These are phyloP conservation scores for Boletus patriciae DNA, from an alignment of 768 basidiomycete species.

Conservation along the genomic window DNA sequence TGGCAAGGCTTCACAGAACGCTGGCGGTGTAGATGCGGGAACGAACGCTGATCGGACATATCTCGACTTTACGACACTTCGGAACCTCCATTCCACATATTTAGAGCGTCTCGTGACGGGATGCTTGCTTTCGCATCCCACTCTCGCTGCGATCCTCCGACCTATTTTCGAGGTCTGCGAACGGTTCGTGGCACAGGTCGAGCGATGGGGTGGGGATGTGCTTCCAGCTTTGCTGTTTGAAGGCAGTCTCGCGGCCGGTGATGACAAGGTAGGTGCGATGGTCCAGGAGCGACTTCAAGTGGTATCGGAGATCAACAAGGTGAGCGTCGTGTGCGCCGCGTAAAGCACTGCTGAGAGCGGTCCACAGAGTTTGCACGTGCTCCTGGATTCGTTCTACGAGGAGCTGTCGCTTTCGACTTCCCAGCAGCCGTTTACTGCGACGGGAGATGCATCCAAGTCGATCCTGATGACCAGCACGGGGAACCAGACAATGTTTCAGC, in stretches of 20 bases:
- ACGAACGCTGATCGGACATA: slow-evolving; percentile 32
- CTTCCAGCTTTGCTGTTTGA: slow-evolving; percentile 82
- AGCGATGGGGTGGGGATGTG: slow-evolving; percentile 91
- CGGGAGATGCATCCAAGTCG: slow-evolving; percentile 73
- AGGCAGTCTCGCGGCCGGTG: slow-evolving; percentile 61
- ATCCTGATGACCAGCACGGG: slow-evolving; percentile 57
- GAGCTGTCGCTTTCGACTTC: slow-evolving; percentile 74
- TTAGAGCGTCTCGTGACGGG: slow-evolving; percentile 78
- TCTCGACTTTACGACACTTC: slow-evolving; percentile 85
- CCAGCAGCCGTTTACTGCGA: slow-evolving; percentile 63
- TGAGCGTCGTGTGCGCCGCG: slow-evolving; percentile 26
- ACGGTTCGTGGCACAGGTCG: slow-evolving; percentile 82
- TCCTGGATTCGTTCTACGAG: slow-evolving; percentile 77
- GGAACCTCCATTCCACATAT: slow-evolving; percentile 78
- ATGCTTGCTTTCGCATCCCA: slow-evolving; percentile 68
- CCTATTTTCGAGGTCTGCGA: slow-evolving; percentile 82
- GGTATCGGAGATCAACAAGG: slow-evolving; percentile 79
- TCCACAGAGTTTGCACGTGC: slow-evolving; percentile 61
- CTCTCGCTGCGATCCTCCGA: slow-evolving; percentile 60
- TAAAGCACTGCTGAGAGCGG: neutral
- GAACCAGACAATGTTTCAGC: slow-evolving; percentile 46
- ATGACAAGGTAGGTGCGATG: slow-evolving; percentile 62
- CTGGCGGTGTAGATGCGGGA: slow-evolving; percentile 17
- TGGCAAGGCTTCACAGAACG: slow-evolving; percentile 6
- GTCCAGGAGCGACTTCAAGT: slow-evolving; percentile 67